Base-by-base conservation (phyloP, 371 early-diverging fungal genomes). In the Mucor racemosus region DNA sequence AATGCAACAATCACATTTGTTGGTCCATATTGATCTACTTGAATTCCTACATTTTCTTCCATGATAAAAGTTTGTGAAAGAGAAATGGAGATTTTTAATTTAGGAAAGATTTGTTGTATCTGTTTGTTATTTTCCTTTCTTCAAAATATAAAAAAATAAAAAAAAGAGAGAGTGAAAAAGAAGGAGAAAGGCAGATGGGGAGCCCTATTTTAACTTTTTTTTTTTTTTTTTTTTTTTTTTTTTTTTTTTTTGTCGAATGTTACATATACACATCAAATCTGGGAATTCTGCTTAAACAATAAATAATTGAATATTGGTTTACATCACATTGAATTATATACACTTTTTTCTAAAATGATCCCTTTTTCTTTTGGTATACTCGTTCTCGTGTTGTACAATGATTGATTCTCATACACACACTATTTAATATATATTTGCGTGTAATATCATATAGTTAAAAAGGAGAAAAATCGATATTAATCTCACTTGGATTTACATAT, bases 1-100 rank as follows among this genome's bases (percentile, higher is more conserved):
- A 70, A 44, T 15, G 62, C 38, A 38, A 70, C 66, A 58, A 59
- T 54, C 5, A 70, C 63, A 62, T 70, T 66, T 33, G 50, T 15
- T 17, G 66, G 62, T 13, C 71, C 71, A 70, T 62, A 35, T 26
- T 17, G 19, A 8, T 48, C 15, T 17, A 7, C 36, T 8, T 40
- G 8, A 9, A 31, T 14, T 48, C 38, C 39, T n/a, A 35, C 14
- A 42, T 42, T 34, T 50, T 26, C 14, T 10, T 50, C 5, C 31
- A 48, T 62, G 17, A 38, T 19, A 26, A 34, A 50, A 38, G 15
- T 56, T 31, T 13, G 11, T 21, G 19, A 64, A 44, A 19, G 42
- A 21, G 13, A 19, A 57, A 44, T 53, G 53, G 53, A 53, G 53
- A 53, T 26, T 53, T 53, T 13, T 53, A 19, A 1, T 38, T 38